These are phyloP conservation scores for Dryas octopetala DNA, from an alignment of 306 rosid species.

Conservation along the genomic window DNA sequence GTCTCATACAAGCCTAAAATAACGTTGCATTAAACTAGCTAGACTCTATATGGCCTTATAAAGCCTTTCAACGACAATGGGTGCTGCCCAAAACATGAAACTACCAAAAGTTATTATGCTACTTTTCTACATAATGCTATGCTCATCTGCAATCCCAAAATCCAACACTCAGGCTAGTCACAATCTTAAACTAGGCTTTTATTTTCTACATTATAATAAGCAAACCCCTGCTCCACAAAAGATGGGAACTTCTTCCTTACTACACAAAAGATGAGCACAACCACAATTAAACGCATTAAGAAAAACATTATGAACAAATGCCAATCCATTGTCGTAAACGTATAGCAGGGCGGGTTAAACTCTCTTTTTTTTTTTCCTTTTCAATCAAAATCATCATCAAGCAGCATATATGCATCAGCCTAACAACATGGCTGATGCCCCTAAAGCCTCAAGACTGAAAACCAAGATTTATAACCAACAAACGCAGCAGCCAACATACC, in stretches of 20 bases:
- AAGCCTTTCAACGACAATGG: not conserved
- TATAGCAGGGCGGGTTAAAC: not conserved
- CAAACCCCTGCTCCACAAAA: not conserved
- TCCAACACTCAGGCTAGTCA: not conserved
- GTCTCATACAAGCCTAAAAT: not conserved
- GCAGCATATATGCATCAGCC: no score
- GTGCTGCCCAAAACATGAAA: not conserved
- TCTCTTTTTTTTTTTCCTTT: no score
- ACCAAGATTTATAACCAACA: not conserved
- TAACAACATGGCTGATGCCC: no score
- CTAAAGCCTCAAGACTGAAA: not conserved
- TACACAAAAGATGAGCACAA: no score
- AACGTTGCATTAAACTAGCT: not conserved
- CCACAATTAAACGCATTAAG: no score
- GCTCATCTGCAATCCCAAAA: conserved; percentile 1
- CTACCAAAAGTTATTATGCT: not conserved
- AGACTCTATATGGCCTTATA: not conserved
- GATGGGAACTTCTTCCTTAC: no score
- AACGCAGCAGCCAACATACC: conserved; percentile 29
- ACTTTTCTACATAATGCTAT: not conserved
- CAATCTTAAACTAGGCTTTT: not conserved
- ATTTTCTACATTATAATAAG: not conserved
- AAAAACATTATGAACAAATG: not conserved
- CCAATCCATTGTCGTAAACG: not conserved
- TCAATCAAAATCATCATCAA: not conserved